These are phyloP conservation scores for Pleurotus ostreatus DNA, from an alignment of 768 basidiomycete genomes.

Conservation along the genomic window DNA sequence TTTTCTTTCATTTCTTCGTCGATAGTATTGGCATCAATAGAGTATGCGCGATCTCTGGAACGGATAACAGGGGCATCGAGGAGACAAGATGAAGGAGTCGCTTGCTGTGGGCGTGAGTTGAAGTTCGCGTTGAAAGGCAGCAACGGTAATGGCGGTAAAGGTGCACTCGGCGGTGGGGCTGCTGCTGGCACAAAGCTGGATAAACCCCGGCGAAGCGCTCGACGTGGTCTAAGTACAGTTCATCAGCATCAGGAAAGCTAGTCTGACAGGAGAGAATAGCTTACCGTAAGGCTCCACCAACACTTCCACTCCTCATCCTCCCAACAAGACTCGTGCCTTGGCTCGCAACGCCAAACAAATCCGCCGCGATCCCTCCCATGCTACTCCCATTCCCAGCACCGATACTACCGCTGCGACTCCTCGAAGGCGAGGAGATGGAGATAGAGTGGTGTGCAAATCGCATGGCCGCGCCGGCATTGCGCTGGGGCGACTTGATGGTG, in stretches of 20 bases:
- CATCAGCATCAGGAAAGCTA: constrained; percentile 1
- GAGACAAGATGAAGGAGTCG: constrained; percentile 1
- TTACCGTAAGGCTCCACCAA: constrained; percentile 30
- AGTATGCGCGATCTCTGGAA: constrained; percentile 28
- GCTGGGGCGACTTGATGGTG: constrained; percentile 52
- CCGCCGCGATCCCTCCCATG: constrained; percentile 16
- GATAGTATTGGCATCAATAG: constrained; percentile 26
- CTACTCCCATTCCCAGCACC: constrained; percentile 13
- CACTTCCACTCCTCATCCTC: constrained; percentile 56
- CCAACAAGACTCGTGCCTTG: constrained; percentile 40
- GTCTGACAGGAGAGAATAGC: constrained; percentile 13
- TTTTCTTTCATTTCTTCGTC: constrained; percentile 42
- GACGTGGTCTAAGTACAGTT: constrained; percentile 30
- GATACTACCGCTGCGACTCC: constrained; percentile 45
- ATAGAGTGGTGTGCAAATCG: constrained; percentile 37
- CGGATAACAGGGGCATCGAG: constrained; percentile 16
- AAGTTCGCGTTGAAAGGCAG: constrained; percentile 4
- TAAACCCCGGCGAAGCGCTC: constrained; percentile 30
- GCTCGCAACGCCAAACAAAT: constrained; percentile 20
- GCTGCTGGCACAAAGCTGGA: constrained; percentile 28
- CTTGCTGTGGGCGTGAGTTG: not conserved
- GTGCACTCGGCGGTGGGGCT: constrained; percentile 32
- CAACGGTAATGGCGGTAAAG: constrained; percentile 30
- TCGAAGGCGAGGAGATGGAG: constrained; percentile 20
- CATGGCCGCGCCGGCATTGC: constrained; percentile 47